A percentile compares a stretch with the other conserved stretches of the same genome.
Conservation (phyloP, 2,329 filamentous ascomycete genomes). For the Phoma herbarum region DNA sequence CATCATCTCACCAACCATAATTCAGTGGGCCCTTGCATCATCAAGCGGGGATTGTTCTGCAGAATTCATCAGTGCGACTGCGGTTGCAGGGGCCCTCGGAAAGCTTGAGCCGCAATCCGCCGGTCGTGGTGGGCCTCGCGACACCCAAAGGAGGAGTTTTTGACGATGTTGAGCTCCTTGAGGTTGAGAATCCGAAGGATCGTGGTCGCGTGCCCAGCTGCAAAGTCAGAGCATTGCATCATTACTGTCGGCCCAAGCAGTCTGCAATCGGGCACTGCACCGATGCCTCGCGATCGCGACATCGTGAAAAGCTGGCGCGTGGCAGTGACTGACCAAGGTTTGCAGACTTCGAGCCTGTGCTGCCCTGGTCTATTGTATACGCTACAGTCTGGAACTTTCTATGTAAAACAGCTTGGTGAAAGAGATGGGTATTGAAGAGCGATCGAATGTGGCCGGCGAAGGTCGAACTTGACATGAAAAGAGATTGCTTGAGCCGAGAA, state of each 20-base stretch:
- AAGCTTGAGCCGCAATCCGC: conserved; percentile 19
- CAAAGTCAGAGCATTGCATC: conserved; percentile 20
- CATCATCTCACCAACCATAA: conserved; percentile 10
- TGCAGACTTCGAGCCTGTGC: not conserved
- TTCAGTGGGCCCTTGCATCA: conserved; percentile 22
- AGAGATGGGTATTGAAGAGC: not conserved
- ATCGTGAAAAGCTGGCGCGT: not conserved
- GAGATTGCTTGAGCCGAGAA: no score
- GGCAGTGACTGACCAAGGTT: no score
- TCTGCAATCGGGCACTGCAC: not conserved
- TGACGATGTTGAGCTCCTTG: conserved; percentile 9
- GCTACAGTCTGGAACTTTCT: not conserved
- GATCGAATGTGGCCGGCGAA: not conserved
- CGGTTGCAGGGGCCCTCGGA: conserved; percentile 12
- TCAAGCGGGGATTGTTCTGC: conserved; percentile 13
- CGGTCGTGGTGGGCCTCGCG: conserved; percentile 6
- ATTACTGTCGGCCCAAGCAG: conserved; percentile 1
- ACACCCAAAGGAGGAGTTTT: conserved; percentile 1
- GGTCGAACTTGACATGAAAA: not conserved
- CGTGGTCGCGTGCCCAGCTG: conserved; percentile 6
- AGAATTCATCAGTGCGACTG: conserved; percentile 11
- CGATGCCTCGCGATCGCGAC: conserved; percentile 3
- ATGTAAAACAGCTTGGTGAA: not conserved
- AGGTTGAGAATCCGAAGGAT: not conserved
- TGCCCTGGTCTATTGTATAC: not conserved